Evolutionary conservation across 2,329 filamentous ascomycete species (phyloP).

Genomic region (Paraphaeosphaeria minitans): DNA sequence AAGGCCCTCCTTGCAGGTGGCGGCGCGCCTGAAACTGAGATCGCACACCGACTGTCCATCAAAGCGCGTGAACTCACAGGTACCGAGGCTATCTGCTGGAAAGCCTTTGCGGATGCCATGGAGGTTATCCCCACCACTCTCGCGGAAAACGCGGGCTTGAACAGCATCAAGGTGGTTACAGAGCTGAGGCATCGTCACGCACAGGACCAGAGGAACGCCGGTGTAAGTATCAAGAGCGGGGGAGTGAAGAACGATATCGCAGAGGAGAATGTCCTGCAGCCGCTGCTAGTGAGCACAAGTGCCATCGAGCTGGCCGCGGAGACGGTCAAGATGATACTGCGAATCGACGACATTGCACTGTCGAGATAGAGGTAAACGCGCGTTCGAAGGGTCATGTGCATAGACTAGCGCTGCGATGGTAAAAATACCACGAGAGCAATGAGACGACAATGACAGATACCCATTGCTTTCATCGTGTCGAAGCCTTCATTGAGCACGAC

Average conservation of each 20-base stretch:
- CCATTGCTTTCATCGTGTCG: neutral
- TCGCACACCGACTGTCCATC: conserved; percentile 83
- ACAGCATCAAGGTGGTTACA: conserved; percentile 98
- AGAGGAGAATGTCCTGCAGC: conserved; percentile 96
- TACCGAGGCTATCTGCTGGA: conserved; percentile 98
- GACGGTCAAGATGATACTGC: conserved; percentile 93
- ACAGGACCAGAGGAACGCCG: conserved; percentile 92
- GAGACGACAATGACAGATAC: conserved; percentile 6
- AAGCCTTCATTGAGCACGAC: neutral
- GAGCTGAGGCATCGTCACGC: conserved; percentile 93
- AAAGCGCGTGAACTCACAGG: conserved; percentile 83
- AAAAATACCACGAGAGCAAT: conserved; percentile 19
- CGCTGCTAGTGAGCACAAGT: conserved; percentile 93
- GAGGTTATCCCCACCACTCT: conserved; percentile 96
- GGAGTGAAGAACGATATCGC: conserved; percentile 97
- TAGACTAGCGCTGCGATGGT: conserved; percentile 9
- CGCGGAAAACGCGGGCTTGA: conserved; percentile 95
- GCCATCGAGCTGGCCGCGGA: conserved; percentile 96
- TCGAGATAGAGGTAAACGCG: conserved; percentile 43
- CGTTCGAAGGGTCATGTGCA: conserved; percentile 4
- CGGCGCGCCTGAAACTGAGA: conserved; percentile 95
- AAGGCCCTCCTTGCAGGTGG: conserved; percentile 97
- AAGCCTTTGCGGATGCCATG: conserved; percentile 96
- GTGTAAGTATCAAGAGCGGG: conserved; percentile 96
- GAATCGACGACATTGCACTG: conserved; percentile 70